Percentiles rank a stretch among this genome's conserved stretches.
Conservation (phyloP, 768 basidiomycete genomes). For the Boletus reticuloceps region DNA sequence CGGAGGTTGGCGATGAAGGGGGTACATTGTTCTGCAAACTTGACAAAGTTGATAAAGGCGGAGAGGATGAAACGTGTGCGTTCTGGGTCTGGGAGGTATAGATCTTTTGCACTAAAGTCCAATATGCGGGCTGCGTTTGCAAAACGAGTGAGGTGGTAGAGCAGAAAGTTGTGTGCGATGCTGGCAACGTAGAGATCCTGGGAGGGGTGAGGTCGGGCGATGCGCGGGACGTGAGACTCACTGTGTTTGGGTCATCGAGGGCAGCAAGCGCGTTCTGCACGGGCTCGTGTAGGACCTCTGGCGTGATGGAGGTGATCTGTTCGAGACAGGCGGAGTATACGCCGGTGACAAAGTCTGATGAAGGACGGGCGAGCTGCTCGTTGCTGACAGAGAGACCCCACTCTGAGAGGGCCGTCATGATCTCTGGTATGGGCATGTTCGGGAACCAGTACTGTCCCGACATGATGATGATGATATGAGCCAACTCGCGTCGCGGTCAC, state of each 20-base stretch:
- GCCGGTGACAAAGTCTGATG: conserved; percentile 65
- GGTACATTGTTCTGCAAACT: conserved; percentile 77
- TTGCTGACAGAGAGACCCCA: conserved; percentile 68
- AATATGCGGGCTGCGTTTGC: conserved; percentile 71
- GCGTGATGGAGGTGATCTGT: conserved; percentile 63
- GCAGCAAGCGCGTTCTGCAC: conserved; percentile 52
- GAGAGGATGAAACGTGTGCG: conserved; percentile 77
- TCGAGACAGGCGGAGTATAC: conserved; percentile 72
- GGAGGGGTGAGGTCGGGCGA: neutral
- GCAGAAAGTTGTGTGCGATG: conserved; percentile 58
- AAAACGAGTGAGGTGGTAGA: conserved; percentile 74
- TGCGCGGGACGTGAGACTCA: conserved; percentile 25
- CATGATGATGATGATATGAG: conserved; percentile 8
- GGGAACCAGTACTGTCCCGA: conserved; percentile 57
- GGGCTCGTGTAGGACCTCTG: conserved; percentile 57
- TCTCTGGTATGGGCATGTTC: conserved; percentile 60
- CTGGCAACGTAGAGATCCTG: conserved; percentile 68
- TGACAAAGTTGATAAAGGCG: conserved; percentile 91
- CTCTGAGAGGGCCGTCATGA: conserved; percentile 58
- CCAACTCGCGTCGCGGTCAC: conserved; percentile 27
- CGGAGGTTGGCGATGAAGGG: conserved; percentile 61
- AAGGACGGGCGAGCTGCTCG: conserved; percentile 67
- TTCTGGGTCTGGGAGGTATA: conserved; percentile 68
- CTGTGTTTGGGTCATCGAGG: conserved; percentile 53
- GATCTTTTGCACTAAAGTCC: conserved; percentile 74